Base-by-base conservation (phyloP, 306 rosid genomes). In the Cicer chorassanicum region DNA sequence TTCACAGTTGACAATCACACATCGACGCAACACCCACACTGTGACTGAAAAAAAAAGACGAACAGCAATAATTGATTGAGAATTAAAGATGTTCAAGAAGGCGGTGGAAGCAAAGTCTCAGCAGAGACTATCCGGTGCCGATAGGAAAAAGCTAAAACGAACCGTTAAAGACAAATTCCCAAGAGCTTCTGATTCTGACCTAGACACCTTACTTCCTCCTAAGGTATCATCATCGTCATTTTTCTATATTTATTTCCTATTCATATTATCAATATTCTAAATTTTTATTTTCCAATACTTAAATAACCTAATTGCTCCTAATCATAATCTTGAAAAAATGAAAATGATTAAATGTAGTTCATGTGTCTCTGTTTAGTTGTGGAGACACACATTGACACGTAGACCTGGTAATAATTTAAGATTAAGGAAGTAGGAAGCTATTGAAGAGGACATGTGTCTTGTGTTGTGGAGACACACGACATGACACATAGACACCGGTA, bases 81-180 rank as follows among this genome's bases (percentile, higher is more conserved):
- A 68, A 48, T 2, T 11, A 73, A 87, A 9, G 24, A 89, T 93
- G 98, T 91, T 93, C 85, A 93, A 93, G 96, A 93, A 93, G 94
- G 90, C 88, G 68, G 86, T 85, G 60, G 97, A 93, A 70, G 85
- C 92, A 6, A 90, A 83, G 85, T 85, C 91, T 14, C 98, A 91
- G 77, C 98, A 93, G 80, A 85, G 98, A 41, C 60, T 91, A n/a
- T 93, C 98, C 0, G 98, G 98, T 67, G 97, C 97, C 8, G 98
- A 93, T 73, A 78, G 82, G 38, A 93, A 93, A 83, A 93, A 91
- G 87, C 90, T 93, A 0, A 87, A 74, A 69, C 86, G 98, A 73
- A 86, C 75, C 72, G 15, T 89, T 68, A 88, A 78, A 41, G 90
- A 87, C 3, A 89, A 86, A 59, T 91, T 93, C 59, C 87, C 92